Evolutionary conservation across 768 basidiomycete species (phyloP).

Genomic region (Astraeus odoratus): DNA sequence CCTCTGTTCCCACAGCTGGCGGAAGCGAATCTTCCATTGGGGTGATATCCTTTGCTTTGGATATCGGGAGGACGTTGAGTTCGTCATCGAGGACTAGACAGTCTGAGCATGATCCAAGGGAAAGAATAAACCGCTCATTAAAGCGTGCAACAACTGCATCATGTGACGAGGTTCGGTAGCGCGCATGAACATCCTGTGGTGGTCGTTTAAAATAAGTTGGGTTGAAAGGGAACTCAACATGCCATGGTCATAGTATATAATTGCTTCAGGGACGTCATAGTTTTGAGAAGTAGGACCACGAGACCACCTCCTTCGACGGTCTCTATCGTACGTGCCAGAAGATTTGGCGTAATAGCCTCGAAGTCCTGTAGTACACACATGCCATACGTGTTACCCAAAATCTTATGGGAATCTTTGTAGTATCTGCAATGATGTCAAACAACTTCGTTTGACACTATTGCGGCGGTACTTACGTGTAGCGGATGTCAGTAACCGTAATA

Average conservation of each 20-base stretch:
- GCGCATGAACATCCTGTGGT: slow-evolving; percentile 86
- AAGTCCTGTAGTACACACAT: slow-evolving; percentile 98
- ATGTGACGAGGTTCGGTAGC: slow-evolving; percentile 90
- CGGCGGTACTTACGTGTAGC: slow-evolving; percentile 73
- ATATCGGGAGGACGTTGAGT: slow-evolving; percentile 94
- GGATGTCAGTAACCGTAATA: slow-evolving; percentile 96
- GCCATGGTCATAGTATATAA: slow-evolving; percentile 88
- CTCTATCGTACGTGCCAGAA: slow-evolving; percentile 94
- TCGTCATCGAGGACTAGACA: slow-evolving; percentile 97
- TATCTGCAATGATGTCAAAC: slow-evolving; percentile 43
- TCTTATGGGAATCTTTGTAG: slow-evolving; percentile 96
- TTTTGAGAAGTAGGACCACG: slow-evolving; percentile 85
- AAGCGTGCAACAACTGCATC: slow-evolving; percentile 89
- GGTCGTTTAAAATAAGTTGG: background rate
- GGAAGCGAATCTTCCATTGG: slow-evolving; percentile 40
- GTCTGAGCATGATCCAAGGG: slow-evolving; percentile 86
- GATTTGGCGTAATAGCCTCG: slow-evolving; percentile 95
- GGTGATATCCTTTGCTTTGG: slow-evolving; percentile 87
- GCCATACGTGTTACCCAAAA: slow-evolving; percentile 95
- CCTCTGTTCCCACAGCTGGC: slow-evolving; percentile 42
- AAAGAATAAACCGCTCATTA: slow-evolving; percentile 98
- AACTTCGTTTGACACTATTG: background rate
- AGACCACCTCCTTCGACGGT: slow-evolving; percentile 95
- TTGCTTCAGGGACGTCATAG: slow-evolving; percentile 89
- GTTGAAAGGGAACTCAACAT: slow-evolving; percentile 8